Evolutionary conservation across 2,329 filamentous ascomycete species (phyloP).

Genomic region (Zymoseptoria crescenta): DNA sequence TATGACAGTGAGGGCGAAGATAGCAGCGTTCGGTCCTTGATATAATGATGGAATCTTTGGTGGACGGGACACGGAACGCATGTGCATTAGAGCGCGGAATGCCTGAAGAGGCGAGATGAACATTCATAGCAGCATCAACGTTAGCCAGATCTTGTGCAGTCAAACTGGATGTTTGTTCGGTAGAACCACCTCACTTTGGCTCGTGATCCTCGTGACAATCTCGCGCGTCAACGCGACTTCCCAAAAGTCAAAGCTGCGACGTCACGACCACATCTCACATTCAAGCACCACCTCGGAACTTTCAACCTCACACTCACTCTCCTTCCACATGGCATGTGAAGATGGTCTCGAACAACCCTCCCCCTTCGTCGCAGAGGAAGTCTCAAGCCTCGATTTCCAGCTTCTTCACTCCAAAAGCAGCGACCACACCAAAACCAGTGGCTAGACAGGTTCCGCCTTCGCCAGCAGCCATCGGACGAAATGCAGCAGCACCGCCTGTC

Average conservation of each 20-base stretch:
- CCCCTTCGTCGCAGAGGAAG: constrained; percentile 47
- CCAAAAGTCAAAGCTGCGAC: background rate
- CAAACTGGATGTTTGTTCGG: no score
- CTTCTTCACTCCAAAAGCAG: constrained; percentile 27
- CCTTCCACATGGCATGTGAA: background rate
- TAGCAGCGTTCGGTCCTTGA: background rate
- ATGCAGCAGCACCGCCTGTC: background rate
- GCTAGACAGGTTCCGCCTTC: constrained; percentile 5
- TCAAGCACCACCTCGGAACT: background rate
- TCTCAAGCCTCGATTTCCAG: constrained; percentile 68
- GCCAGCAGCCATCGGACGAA: constrained; percentile 7
- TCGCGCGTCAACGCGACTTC: background rate
- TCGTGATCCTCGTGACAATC: background rate
- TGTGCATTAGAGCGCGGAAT: background rate
- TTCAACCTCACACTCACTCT: background rate
- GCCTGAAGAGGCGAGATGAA: background rate
- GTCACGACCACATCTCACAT: background rate
- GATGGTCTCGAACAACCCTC: background rate
- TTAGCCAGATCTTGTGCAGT: no score
- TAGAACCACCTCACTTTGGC: no score
- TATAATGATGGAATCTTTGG: background rate
- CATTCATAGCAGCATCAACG: background rate
- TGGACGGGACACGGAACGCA: background rate
- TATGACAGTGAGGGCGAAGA: background rate
- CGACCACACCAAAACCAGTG: constrained; percentile 20